Evolutionary conservation across 148 eudicot genomes (phyloP), one percentile per base, ranked within the genome.

Genomic region (Dysphania ambrosioides): DNA sequence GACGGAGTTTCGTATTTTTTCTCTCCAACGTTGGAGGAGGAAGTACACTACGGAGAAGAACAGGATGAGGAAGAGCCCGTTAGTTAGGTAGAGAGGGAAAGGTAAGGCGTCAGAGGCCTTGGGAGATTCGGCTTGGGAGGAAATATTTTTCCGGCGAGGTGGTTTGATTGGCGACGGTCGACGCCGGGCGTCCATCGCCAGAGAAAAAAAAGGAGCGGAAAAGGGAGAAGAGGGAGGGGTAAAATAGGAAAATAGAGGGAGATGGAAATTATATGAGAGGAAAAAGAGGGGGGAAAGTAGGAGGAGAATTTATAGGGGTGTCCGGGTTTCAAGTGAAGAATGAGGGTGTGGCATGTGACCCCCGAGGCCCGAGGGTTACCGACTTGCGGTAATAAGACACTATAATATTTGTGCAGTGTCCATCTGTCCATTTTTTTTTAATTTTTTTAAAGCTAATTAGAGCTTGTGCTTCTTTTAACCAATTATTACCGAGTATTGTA

Each of bases 21-120:
- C 95, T 38, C 97, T 85, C 98, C 98, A 94, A 1, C 98, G 85
- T 68, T 80, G 87, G 26, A 94, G 85, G 40, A 94, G 92, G 67
- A 83, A 94, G 76, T 91, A 91, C 8, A 91, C 91, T 3, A 90
- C 91, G 63, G 93, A 83, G 86, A 94, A 94, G 74, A 94, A 94
- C 15, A 94, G 80, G 16, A 93, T 81, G 72, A 94, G 86, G 87
- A 94, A 94, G 3, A 90, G 76, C 34, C 86, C 91, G 82, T 91
- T 94, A 0, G 96, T 87, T 18, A 90, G 79, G 82, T 94, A 88
- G 1, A 88, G 79, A 12, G 93, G 98, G 1, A 88, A 82, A 2
- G 98, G 93, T 0, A 90, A 79, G 5, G 97, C 96, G 71, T 90
- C 96, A 36, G 93, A 89, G 30, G 96, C 88, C 70, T 87, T 87